Conservation (phyloP, 257 asterid genomes). For the Nicotiana undulata region DNA sequence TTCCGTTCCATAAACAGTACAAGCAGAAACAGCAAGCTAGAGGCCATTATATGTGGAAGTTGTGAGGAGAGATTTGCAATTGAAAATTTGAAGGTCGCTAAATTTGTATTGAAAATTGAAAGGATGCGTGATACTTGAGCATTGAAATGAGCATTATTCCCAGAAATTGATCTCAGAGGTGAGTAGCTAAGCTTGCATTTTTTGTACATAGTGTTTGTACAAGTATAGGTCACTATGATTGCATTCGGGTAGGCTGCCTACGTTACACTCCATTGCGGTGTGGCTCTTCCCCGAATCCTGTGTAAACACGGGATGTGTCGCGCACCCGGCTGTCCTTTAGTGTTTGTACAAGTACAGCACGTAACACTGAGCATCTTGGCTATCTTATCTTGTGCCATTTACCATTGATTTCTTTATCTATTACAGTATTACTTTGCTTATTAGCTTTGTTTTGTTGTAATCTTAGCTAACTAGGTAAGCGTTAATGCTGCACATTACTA, state of each 20-base stretch:
- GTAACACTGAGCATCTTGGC: not conserved
- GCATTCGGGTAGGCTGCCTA: too few relatives aligned
- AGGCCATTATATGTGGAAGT: not conserved
- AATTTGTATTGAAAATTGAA: not conserved
- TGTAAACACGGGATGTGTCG: too few relatives aligned
- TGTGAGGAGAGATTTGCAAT: not conserved
- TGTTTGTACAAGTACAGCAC: not conserved
- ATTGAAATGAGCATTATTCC: not conserved
- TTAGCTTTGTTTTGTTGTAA: not conserved
- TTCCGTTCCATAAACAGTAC: not conserved
- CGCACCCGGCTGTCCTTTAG: not conserved
- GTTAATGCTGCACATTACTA: not conserved
- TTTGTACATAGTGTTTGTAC: not conserved
- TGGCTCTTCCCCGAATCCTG: too few relatives aligned
- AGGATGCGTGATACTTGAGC: not conserved
- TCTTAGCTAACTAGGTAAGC: not conserved
- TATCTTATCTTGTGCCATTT: not conserved
- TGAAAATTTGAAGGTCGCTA: not conserved
- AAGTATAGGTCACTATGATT: not conserved
- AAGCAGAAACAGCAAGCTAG: not conserved
- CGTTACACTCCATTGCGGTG: too few relatives aligned
- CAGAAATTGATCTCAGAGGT: not conserved
- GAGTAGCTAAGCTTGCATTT: slow-evolving; percentile 1
- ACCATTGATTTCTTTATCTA: not conserved
- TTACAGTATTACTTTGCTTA: not conserved